Conservation (phyloP, 257 asterid species). For the Cynanchum wilfordii region DNA sequence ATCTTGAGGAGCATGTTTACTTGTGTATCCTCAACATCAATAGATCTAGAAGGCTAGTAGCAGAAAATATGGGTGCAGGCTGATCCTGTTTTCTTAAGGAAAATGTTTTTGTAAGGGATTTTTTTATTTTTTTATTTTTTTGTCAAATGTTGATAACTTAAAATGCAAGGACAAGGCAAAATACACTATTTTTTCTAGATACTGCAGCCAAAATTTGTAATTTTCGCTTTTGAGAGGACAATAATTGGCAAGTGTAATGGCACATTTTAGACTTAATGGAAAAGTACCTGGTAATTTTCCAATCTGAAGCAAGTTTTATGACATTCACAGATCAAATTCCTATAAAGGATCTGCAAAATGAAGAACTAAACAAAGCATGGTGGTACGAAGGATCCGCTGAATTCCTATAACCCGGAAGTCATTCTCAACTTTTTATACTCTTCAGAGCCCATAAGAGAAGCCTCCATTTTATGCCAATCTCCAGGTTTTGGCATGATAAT, state of each 20-base stretch:
- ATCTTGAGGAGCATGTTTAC: constrained; percentile 60
- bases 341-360: neutral
- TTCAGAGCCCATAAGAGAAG: constrained; percentile 49
- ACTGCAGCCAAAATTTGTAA: neutral
- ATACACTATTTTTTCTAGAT: neutral
- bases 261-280: neutral
- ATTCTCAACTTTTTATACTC: constrained; percentile 41
- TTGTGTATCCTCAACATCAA: constrained; percentile 59
- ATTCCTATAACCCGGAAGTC: neutral
- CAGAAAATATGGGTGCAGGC: constrained; percentile 27
- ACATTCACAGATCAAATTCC: neutral
- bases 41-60: constrained; percentile 49
- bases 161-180: neutral
- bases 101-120: neutral
- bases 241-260: neutral
- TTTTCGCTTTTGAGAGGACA: neutral
- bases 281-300: neutral
- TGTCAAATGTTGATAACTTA: no score
- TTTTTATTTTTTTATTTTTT: no score
- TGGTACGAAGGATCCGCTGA: neutral
- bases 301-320: neutral
- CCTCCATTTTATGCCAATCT: constrained; percentile 78
- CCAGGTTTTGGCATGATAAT: constrained; percentile 84
- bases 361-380: constrained; percentile 5
- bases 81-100: neutral